phyloP scores from a whole-genome alignment of 164 flowering plant species.

The Annona squamosa region DNA sequence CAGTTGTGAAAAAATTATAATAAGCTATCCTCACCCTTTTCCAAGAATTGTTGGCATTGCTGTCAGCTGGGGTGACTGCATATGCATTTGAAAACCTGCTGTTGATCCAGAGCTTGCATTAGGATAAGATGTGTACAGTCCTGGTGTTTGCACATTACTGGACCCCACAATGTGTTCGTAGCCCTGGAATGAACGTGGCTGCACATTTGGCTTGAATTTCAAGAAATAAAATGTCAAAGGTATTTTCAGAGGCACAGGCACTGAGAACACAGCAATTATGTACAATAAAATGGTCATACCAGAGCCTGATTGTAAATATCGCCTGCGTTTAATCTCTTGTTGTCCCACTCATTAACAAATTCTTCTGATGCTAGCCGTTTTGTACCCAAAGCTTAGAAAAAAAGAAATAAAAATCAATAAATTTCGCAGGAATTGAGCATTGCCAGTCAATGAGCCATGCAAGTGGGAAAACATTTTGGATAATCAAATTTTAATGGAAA shows the following conservation, averaged over 20 bases:
- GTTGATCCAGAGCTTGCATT: slow-evolving; percentile 28
- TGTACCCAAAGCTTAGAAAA: slow-evolving; percentile 62
- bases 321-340: slow-evolving; percentile 81
- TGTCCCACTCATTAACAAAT: slow-evolving; percentile 60
- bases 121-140: slow-evolving; percentile 30
- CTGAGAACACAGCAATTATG: not conserved
- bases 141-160: slow-evolving; percentile 26
- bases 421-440: not conserved
- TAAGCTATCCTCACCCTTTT: slow-evolving; percentile 50
- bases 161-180: slow-evolving; percentile 31
- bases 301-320: slow-evolving; percentile 30
- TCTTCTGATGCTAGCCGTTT: slow-evolving; percentile 86
- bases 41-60: slow-evolving; percentile 56
- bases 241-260: not conserved
- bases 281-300: slow-evolving; percentile 17
- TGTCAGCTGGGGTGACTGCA: slow-evolving; percentile 41
- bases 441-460: not conserved
- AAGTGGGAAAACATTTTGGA: not conserved
- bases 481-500: not conserved
- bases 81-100: slow-evolving; percentile 38
- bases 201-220: slow-evolving; percentile 32
- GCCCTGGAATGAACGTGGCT: slow-evolving; percentile 34
- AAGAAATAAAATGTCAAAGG: not conserved
- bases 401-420: slow-evolving; percentile 8
- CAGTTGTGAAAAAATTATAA: not conserved